Base-by-base conservation (phyloP, 768 basidiomycete species). In the Tulasnella sp. region DNA sequence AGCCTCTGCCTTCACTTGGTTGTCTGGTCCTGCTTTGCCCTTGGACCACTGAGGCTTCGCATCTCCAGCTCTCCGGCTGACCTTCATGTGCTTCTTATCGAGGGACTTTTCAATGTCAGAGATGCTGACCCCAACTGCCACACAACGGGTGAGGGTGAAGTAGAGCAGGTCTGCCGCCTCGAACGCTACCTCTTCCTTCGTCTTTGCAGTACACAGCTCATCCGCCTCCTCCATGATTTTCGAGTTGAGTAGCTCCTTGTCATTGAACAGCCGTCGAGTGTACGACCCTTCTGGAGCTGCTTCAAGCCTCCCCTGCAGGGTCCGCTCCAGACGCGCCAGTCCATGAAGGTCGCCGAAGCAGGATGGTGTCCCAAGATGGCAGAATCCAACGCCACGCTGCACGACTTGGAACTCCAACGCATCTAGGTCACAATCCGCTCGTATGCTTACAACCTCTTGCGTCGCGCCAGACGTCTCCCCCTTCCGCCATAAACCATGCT, bases 141-240 rank as follows among this genome's bases (percentile, higher is more conserved):
- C 76, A 67, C 94, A 97, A 64, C 85, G 83, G 21, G 87, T 81
- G 65, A 99, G 71, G 0, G 86, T 81, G 68, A 99, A 99, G 74
- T 98, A 99, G 43, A 94, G 66, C 22, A 99, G 75, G 72, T 99
- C 96, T 0, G 93, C 94, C 5, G 92, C 89, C 71, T 99, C 96
- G 62, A 93, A 94, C 1, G 92, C 87, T 15, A 96, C 74, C 29
- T 97, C 89, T 49, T 87, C 82, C 67, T 80, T 80, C 1, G 81
- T 80, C 64, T 81, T 74, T 22, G 90, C 90, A 17, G 77, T 76
- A 68, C 92, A 94, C n/a, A 99, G 78, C 70, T 99, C 96, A 65
- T 94, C 89, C 0, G 96, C 96, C 70, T 99, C 96, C 71, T 99
- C 96, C 83, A 87, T 90, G 63, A 99, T 92, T 76, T 99, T 99